Evolutionary conservation across 306 rosid species (phyloP), one percentile per base, ranked within the genome.

Genomic region (Acacia melanoxylon): DNA sequence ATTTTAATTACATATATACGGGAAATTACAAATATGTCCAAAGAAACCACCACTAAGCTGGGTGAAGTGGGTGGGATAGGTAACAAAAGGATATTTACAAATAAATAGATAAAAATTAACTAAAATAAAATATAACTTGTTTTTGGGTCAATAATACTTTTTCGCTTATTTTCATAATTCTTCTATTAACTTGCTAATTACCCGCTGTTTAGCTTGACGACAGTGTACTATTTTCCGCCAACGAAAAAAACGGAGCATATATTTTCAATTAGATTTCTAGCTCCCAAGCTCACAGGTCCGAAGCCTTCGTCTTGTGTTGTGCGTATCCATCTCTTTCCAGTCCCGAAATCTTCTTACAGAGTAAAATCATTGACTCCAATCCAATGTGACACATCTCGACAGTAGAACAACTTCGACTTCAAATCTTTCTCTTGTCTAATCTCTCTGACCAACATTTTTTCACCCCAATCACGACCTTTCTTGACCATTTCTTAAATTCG

Each of bases 391-490:
- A 20, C 40, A 77, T 44, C 41, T 68, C 14, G 65, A 45, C 66
- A 54, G 59, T 68, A 65, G 66, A 76, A 24, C 79, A 72, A 62
- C 59, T 78, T 80, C 89, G 78, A 82, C 89, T 82, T 85, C 89
- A 82, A 78, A 31, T 25, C 80, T 35, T 14, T 31, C 51, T 75
- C 73, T 62, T 44, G 24, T 4, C 75, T 25, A 77, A 77, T 35
- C 78, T 31, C 84, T 20, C 82, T 61, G 82, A 76, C 81, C 46
- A 66, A 63, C 25, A 22, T 27, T 83, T 80, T 78, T 87, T 79
- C 78, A 81, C 85, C 76, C 65, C 74, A 48, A 69, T 78, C 87
- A 79, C 87, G 58, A 82, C 83, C 85, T 74, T 82, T 83, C 84
- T 78, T 83, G 66, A 40, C 44, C 45, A 40, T 71, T 80, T 69